Evolutionary conservation across 495 filamentous ascomycete species (phyloP).

Genomic region (Neurospora sp.): DNA sequence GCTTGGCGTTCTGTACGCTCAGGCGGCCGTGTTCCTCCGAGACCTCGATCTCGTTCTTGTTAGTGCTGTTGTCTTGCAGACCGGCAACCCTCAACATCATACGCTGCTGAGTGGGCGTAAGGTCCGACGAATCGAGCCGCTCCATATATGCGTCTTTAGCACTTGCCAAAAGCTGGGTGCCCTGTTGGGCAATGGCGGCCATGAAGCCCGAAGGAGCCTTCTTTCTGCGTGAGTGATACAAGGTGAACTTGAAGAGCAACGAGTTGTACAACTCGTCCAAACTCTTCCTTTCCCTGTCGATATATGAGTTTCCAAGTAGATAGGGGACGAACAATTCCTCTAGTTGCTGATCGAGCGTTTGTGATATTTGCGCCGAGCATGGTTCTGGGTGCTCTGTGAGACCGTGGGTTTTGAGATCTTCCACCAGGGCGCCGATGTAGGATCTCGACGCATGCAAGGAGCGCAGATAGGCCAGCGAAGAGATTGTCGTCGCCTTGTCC

Average conservation of each 20-base stretch:
- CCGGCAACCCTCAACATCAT: constrained; percentile 82
- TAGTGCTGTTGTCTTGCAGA: constrained; percentile 42
- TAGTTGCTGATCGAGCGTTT: constrained; percentile 86
- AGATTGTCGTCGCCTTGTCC: constrained; percentile 83
- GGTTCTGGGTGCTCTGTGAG: constrained; percentile 91
- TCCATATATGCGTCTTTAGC: constrained; percentile 79
- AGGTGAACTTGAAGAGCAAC: constrained; percentile 86
- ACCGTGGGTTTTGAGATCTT: constrained; percentile 89
- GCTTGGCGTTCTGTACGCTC: constrained; percentile 75
- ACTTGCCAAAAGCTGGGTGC: constrained; percentile 68
- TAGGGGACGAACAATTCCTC: constrained; percentile 96
- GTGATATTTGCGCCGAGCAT: constrained; percentile 73
- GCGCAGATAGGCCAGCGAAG: constrained; percentile 82
- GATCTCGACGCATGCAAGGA: constrained; percentile 80
- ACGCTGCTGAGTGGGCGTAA: constrained; percentile 70
- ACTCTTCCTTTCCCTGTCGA: constrained; percentile 83
- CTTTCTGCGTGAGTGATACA: constrained; percentile 77
- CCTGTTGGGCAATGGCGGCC: constrained; percentile 76
- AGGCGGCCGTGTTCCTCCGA: constrained; percentile 79
- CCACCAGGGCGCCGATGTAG: constrained; percentile 75
- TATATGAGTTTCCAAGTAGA: constrained; percentile 86
- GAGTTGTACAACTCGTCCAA: constrained; percentile 90
- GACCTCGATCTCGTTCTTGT: constrained; percentile 73
- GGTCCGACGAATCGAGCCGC: constrained; percentile 73
- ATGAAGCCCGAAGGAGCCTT: constrained; percentile 82